Evolutionary conservation across 768 basidiomycete genomes (phyloP), one percentile per base, ranked within the genome.

Genomic region (Boletales sp.): DNA sequence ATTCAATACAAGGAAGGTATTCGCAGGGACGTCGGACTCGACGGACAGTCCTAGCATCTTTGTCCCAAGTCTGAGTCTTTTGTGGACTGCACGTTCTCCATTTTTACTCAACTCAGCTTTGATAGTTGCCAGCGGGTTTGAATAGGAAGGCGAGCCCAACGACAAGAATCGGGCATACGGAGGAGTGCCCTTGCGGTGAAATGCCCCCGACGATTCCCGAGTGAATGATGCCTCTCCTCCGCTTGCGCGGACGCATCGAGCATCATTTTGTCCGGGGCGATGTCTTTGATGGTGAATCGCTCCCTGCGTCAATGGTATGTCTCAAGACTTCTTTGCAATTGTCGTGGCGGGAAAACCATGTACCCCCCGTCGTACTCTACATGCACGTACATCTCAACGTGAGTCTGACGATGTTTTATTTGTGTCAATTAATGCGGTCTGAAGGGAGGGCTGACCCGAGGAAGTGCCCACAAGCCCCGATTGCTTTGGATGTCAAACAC

Each of bases 311-410:
- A 5, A 69, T 57, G 8, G 72, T 59, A 18, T 58, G 74, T 29
- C 84, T 71, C 90, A 89, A 92, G 13, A 90, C 79, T 61, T 92
- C 89, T 54, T 84, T 84, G 52, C 68, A 58, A 8, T 75, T 73
- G 29, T 72, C 75, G 17, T 63, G 39, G 21, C 84, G 77, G 57
- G 62, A 89, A 86, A 43, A 90, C 69, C 42, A 90, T 69, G 59
- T 79, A 89, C 8, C 90, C 89, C 27, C 76, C 69, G 12, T 72
- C 81, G 53, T 89, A 91, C 66, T 91, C 90, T 56, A 80, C 78
- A 58, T 90, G 87, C 0, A 87, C 86, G 42, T 72, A 76, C 12
- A 30, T 40, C 17, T 50, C 47, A 47, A 34, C 47, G 42, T 56
- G 49, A 42, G 17, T 44, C 56, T 60, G 21, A 5, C 24, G n/a